Base-by-base conservation (phyloP, 306 rosid species). In the Albizia julibrissin region DNA sequence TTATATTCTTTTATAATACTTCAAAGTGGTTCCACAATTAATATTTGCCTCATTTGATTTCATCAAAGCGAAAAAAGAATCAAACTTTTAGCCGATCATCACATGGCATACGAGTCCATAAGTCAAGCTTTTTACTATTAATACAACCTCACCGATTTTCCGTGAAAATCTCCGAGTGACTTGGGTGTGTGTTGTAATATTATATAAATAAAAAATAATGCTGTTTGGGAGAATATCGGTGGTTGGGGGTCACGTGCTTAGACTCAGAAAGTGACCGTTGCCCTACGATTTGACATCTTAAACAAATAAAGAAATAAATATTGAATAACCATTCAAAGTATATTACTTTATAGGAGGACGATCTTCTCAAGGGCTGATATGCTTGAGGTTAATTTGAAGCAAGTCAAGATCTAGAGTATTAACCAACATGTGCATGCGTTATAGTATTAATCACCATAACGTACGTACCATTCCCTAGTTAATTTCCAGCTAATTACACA, bases 221-320 rank as follows among this genome's bases (percentile, higher is more conserved):
- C 54, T 46, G 16, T 50, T 34, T 52, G 56, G 83, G 58, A 71
- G 80, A 82, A 84, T 73, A 85, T 31, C 49, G 56, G 73, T 74
- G 85, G 43, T 80, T 81, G 40, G 27, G 7, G n/a, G 58, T 86
- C 58, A 90, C 91, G 88, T 88, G 89, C 83, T 24, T 61, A 21
- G 31, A 52, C 80, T 75, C 85, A 79, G 77, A 84, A 88, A 64
- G 83, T 84, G 77, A 83, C 91, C 86, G 87, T 91, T 89, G 66
- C 39, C 64, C 18, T 79, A 33, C 82, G 77, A 43, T 79, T 82
- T 79, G 75, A 58, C 70, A 72, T n/a, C 33, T 81, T 69, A 62
- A 42, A 46, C 9, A 42, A 78, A 50, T 72, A 44, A 69, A 54
- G 12, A 26, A 58, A n/a, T 49, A 18, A 21, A 21, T 21, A 12